Evolutionary conservation across 2,329 filamentous ascomycete species (phyloP), one percentile per base, ranked within the genome.

Genomic region (Cytospora paraplurivora): DNA sequence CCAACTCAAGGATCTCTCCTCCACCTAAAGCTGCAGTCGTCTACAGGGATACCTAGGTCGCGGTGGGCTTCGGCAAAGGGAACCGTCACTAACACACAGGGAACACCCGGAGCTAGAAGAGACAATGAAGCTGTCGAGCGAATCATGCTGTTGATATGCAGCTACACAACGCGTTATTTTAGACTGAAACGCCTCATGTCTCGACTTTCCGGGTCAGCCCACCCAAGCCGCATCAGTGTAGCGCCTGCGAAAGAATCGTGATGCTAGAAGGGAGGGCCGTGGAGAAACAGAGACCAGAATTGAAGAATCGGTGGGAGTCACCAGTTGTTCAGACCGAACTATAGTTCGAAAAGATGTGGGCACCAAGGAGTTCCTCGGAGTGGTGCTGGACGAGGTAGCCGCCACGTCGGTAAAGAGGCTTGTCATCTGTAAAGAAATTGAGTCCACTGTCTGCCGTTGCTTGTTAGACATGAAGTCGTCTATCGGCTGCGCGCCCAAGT

Each of bases 401-500:
- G 51, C 37, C 13, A 54, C 38, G 27, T 54, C 33, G 11, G 27
- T n/a, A 19, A 32, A 37, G 7, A 47, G 50, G 21, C 44, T 35
- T 37, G 38, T 49, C 7, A 21, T 12, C 13, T 13, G 56, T 17
- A 19, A 33, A 10, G 38, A 12, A 17, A n/a, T 10, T 4, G 56
- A 19, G 5, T 37, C 32, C 35, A 38, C 19, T 5, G 41, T n/a
- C 57, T 53, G 56, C 47, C 35, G 44, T 17, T 60, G 51, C 32
- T 13, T 44, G 35, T 61, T 60, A 33, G 47, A 53, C 27, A 52
- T 37, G 44, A 60, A 37, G 19, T 56, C 62, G 5, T 47, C 35
- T 4, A 64, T 51, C 6, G 62, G 52, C 27, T 60, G 52, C 7
- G 57, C 13, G 7, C 52, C 57, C 62, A 34, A 56, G 15, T 56